Evolutionary conservation across 441 rosid species (phyloP), one percentile per base, ranked within the genome.

Genomic region (Erodium trifolium): DNA sequence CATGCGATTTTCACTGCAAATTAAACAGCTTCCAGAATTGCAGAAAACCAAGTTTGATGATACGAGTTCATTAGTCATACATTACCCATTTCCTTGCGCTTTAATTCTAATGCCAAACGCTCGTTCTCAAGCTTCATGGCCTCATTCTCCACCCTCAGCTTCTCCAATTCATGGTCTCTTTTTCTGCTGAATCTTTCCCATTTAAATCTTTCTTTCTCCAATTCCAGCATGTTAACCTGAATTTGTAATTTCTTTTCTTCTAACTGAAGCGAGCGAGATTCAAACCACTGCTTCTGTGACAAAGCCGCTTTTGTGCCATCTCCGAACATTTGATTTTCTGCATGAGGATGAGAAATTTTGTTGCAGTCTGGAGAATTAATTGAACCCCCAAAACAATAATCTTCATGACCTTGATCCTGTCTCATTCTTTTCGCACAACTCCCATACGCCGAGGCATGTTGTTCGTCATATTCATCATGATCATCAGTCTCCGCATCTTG

Each of bases 171-270:
- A 11, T 75, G 79, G 69, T 93, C 97, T 66, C 86, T 89, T 79
- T 86, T 91, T 85, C 78, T 81, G 75, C 97, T 87, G 73, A 88
- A 85, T 78, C 88, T 86, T 84, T 86, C 76, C 98, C 98, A 93
- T 73, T 88, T 89, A 76, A 91, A 85, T 37, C 80, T 76, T 70
- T 91, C 91, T 67, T 86, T 88, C 84, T 89, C 96, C 80, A 92
- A 67, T 70, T 92, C 98, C 81, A 92, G 63, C 84, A 83, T 76
- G 51, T 91, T 92, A 45, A 74, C 78, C 72, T 91, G 87, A 72
- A 91, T 83, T 78, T 88, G 89, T 63, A 91, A 72, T 76, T 84
- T 89, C 80, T 88, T 89, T 72, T 93, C 92, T 76, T 91, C 90
- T 65, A 88, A 75, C 72, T 84, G 90, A 43, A 91, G 79, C n/a